Conservation (phyloP, 2,329 filamentous ascomycete species). For the Leptographium procerum region DNA sequence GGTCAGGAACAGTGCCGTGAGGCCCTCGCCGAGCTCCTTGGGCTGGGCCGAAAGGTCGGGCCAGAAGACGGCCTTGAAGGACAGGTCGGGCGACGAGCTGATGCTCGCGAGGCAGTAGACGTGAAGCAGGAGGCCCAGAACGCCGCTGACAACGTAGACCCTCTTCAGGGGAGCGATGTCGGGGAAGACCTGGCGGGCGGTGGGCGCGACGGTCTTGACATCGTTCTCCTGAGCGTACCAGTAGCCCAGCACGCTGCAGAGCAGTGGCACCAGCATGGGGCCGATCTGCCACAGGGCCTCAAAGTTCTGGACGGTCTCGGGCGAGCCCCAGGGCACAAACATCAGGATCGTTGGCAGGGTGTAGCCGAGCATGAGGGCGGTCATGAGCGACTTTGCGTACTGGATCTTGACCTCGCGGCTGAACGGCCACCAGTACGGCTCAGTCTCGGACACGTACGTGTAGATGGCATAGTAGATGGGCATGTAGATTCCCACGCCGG, state of each 20-base stretch:
- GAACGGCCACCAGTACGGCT: slow-evolving; percentile 7
- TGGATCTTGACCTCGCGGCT: slow-evolving; percentile 3
- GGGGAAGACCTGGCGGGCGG: not conserved
- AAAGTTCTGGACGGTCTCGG: slow-evolving; percentile 5
- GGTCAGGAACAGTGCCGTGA: slow-evolving; percentile 1
- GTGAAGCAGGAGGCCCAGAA: slow-evolving; percentile 2
- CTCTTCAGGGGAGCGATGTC: slow-evolving; percentile 3
- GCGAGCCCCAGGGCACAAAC: slow-evolving; percentile 4
- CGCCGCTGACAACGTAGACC: slow-evolving; percentile 2
- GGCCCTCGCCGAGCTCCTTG: slow-evolving; percentile 4
- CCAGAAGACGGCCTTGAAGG: not conserved
- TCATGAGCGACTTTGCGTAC: slow-evolving; percentile 3
- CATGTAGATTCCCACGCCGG: slow-evolving; percentile 8
- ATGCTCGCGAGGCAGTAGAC: not conserved
- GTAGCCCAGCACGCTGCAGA: slow-evolving; percentile 3
- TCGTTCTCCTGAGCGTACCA: not conserved
- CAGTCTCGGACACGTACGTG: slow-evolving; percentile 3
- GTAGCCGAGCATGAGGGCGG: slow-evolving; percentile 7
- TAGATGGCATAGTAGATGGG: slow-evolving; percentile 6
- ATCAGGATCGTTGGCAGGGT: slow-evolving; percentile 10
- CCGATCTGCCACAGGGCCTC: slow-evolving; percentile 11
- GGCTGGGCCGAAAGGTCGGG: slow-evolving; percentile 1
- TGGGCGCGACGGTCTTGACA: not conserved
- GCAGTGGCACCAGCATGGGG: slow-evolving; percentile 7
- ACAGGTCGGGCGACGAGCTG: not conserved